Conservation (phyloP, 73 alveolate genomes). For the Blepharisma japonicum region DNA sequence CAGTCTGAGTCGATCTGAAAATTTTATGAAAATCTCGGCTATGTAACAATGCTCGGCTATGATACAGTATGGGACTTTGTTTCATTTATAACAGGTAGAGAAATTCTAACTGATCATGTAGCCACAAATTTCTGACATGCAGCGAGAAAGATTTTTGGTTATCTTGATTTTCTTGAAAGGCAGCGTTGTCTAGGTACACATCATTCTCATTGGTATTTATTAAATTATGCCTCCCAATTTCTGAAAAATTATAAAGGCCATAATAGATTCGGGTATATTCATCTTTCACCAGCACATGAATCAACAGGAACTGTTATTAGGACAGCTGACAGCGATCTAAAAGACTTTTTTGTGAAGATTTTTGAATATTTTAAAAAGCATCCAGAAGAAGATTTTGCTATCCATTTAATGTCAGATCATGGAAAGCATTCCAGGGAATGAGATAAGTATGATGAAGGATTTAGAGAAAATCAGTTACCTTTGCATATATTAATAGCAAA, state of each 20-base stretch:
- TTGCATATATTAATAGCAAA: slow-evolving; percentile 10
- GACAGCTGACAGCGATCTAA: neutral
- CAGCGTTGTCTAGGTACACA: neutral
- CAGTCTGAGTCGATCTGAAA: slow-evolving; percentile 18
- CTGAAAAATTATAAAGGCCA: neutral
- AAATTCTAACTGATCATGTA: neutral
- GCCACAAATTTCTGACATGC: slow-evolving; percentile 13
- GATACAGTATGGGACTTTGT: slow-evolving; percentile 21
- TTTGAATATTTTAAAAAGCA: neutral
- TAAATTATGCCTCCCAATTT: neutral
- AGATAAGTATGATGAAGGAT: neutral
- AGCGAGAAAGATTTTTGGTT: neutral
- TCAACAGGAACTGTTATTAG: slow-evolving; percentile 19
- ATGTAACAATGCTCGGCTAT: slow-evolving; percentile 14
- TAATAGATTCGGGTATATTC: slow-evolving; percentile 20
- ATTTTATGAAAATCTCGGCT: slow-evolving; percentile 16
- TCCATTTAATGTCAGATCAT: neutral
- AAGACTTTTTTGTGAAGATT: neutral
- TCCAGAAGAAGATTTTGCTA: neutral
- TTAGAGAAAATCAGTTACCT: slow-evolving; percentile 5
- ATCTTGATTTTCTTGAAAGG: neutral
- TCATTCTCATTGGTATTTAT: slow-evolving; percentile 10
- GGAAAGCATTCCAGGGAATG: slow-evolving; percentile 13
- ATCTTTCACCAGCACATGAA: slow-evolving; percentile 14
- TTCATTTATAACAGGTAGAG: neutral